Conservation (phyloP, 2,329 filamentous ascomycete genomes). For the Fusarium humuli region DNA sequence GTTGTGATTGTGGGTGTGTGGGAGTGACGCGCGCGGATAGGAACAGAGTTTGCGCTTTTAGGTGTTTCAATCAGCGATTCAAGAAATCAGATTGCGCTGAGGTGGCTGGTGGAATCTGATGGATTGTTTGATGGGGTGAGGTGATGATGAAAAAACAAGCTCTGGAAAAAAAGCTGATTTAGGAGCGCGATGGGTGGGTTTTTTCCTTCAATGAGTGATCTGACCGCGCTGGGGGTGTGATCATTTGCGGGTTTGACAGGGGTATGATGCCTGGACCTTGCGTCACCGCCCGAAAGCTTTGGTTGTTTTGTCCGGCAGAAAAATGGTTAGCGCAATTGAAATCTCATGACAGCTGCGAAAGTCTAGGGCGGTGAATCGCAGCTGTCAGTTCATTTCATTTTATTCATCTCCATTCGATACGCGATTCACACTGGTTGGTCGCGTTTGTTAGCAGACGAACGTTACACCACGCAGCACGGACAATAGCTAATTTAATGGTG, state of each 20-base stretch:
- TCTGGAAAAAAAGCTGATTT: slow-evolving; percentile 27
- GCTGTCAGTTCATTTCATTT: slow-evolving; percentile 14
- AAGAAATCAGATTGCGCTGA: not conserved
- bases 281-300: slow-evolving; percentile 34
- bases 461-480: slow-evolving; percentile 19
- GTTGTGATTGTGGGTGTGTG: slow-evolving; percentile 15
- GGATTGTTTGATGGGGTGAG: slow-evolving; percentile 17
- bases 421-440: slow-evolving; percentile 4
- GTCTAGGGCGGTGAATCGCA: slow-evolving; percentile 31
- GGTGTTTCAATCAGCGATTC: not conserved
- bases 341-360: not conserved
- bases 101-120: not conserved
- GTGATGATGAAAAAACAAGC: slow-evolving; percentile 28
- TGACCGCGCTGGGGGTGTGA: slow-evolving; percentile 37
- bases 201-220: slow-evolving; percentile 33
- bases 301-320: slow-evolving; percentile 32
- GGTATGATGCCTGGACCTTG: slow-evolving; percentile 15
- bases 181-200: slow-evolving; percentile 24
- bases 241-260: slow-evolving; percentile 36
- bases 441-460: slow-evolving; percentile 1
- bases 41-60: not conserved
- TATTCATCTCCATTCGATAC: slow-evolving; percentile 9
- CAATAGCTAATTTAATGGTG: not conserved
- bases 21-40: slow-evolving; percentile 16
- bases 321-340: slow-evolving; percentile 13